These are phyloP conservation scores for Botrytis paeoniae DNA, from an alignment of 2,329 filamentous ascomycete genomes.

Conservation along the genomic window DNA sequence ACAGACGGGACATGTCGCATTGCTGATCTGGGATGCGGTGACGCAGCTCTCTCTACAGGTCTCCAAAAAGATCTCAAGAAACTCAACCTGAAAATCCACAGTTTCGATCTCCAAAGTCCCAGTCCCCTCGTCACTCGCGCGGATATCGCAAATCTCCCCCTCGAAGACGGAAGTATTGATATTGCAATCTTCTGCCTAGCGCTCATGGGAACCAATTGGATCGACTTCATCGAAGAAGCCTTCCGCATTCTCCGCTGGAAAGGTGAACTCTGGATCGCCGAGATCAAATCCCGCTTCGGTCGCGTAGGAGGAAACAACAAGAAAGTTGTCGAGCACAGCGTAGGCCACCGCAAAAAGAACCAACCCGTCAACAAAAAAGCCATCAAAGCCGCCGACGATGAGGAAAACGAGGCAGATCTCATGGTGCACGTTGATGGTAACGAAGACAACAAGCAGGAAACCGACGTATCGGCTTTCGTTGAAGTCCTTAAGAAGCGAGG, in stretches of 20 bases:
- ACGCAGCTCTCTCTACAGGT: constrained; percentile 73
- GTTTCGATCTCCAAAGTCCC: constrained; percentile 82
- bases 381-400: constrained; percentile 42
- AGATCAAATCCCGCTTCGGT: constrained; percentile 92
- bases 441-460: constrained; percentile 65
- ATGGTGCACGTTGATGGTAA: constrained; percentile 70
- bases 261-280: constrained; percentile 93
- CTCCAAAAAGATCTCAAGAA: constrained; percentile 62
- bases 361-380: constrained; percentile 45
- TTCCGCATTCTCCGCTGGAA: constrained; percentile 89
- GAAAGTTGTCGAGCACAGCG: constrained; percentile 63
- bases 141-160: constrained; percentile 81
- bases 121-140: constrained; percentile 77
- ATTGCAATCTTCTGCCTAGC: constrained; percentile 93
- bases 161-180: constrained; percentile 73
- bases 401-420: constrained; percentile 53
- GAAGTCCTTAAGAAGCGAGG: constrained; percentile 77
- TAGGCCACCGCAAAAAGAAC: constrained; percentile 62
- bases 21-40: constrained; percentile 90
- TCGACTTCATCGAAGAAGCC: constrained; percentile 93
- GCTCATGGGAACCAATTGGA: constrained; percentile 98
- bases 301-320: constrained; percentile 49
- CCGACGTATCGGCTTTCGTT: constrained; percentile 83
- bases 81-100: constrained; percentile 71
- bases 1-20: constrained; percentile 72